Base-by-base conservation (phyloP, 1,284 basidiomycete genomes). In the Ustilago bromivora region DNA sequence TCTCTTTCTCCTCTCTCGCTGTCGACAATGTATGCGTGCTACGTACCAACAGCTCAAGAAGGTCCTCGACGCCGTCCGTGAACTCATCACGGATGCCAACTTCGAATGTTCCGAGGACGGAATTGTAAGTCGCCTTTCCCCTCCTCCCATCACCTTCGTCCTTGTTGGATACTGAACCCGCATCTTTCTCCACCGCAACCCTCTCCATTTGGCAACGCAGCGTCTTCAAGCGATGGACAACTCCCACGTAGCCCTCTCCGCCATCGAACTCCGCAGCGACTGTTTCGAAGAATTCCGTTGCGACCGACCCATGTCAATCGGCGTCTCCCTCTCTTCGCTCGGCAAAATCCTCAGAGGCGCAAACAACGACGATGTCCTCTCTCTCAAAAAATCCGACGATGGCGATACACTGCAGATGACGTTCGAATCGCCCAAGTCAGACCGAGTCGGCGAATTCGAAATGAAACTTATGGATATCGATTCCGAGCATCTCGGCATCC, bases 401-500 rank as follows among this genome's bases (percentile, higher is more conserved):
- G 94, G 92, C 10, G 97, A 99, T 82, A 89, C 93, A 3, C 90
- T 99, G 46, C 93, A 92, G 78, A 90, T 99, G 67, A 91, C 93
- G 2, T 99, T 97, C 86, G 95, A 99, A 87, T 93, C 93, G 17
- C 92, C 92, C 84, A 92, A 92, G 87, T 91, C 93, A 11, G 96
- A 98, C 87, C 92, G 97, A 64, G 92, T 99, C 62, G 95, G 95
- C 31, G 95, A 99, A 86, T 99, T 98, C 88, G 96, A 98, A 84
- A 94, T 99, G 92, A 99, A 98, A 88, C 91, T 99, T 63, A 98
- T 99, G 96, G 97, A 99, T 85, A 99, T 99, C 83, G 96, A 99
- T 63, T 76, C 87, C 40, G 97, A 99, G 88, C 92, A 92, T 66
- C 92, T 99, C 62, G 93, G 94, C 59, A 98, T 99, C 82, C 97